phyloP scores from a whole-genome alignment of 306 rosid genomes.

The Cicer cuneatum region DNA sequence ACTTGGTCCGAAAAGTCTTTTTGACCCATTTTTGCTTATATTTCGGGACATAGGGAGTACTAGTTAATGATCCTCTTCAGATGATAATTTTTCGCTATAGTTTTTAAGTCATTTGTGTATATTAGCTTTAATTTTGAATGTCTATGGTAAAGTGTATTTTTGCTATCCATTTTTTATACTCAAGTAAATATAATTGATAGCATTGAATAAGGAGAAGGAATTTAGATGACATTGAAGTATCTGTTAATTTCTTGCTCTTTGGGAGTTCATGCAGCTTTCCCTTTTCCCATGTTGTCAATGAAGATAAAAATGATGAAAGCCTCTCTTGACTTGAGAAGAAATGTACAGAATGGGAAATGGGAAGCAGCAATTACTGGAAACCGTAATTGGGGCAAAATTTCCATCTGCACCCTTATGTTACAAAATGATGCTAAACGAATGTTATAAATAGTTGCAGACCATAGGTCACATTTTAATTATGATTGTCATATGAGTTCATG shows the following conservation, averaged over 20 bases:
- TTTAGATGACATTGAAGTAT: slow-evolving; percentile 1
- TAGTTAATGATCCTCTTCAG: slow-evolving; percentile 14
- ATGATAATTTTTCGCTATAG: background rate
- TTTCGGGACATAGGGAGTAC: background rate
- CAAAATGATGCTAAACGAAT: background rate
- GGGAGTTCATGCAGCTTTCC: background rate
- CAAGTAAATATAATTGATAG: background rate
- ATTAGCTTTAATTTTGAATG: background rate
- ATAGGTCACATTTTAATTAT: background rate
- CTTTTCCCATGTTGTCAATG: background rate
- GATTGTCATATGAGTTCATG: slow-evolving; percentile 2
- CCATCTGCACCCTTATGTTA: no score
- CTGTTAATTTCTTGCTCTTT: slow-evolving; percentile 15
- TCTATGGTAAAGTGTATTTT: background rate
- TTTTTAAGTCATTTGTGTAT: slow-evolving; percentile 7
- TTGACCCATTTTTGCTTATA: no score
- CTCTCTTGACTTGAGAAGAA: background rate
- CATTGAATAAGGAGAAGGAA: slow-evolving; percentile 1
- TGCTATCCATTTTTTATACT: slow-evolving; percentile 6
- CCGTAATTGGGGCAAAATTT: background rate
- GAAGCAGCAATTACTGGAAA: background rate
- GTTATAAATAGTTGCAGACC: background rate
- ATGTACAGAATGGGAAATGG: background rate
- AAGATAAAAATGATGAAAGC: background rate
- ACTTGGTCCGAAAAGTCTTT: no score